Evolutionary conservation across 2,329 filamentous ascomycete genomes (phyloP).

Genomic region (Trichoderma koningii): DNA sequence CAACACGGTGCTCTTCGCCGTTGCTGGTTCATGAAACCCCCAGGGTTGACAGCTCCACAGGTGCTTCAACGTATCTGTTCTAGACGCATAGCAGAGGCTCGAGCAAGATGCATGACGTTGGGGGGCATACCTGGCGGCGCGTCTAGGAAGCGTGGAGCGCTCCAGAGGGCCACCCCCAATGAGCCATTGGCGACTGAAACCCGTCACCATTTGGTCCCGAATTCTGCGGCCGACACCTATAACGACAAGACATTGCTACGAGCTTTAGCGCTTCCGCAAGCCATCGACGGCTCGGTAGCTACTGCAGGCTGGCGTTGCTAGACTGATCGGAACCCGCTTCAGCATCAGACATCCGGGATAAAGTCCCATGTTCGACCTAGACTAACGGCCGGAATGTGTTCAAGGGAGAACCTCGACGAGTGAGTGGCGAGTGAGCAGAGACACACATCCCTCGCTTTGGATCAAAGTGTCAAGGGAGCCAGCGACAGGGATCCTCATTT

Average conservation of each 20-base stretch:
- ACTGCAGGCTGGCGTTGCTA: constrained; percentile 16
- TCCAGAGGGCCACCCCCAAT: constrained; percentile 14
- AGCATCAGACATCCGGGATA: constrained; percentile 12
- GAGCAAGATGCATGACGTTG: background rate
- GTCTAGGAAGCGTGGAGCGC: constrained; percentile 4
- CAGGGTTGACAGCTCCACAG: background rate
- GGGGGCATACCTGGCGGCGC: background rate
- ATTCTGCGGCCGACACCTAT: background rate
- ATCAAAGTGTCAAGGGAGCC: constrained; percentile 6
- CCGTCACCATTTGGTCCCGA: constrained; percentile 14
- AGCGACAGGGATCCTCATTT: background rate
- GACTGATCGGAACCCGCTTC: constrained; percentile 6
- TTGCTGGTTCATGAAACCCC: background rate
- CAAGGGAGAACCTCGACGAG: background rate
- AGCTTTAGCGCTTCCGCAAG: constrained; percentile 23
- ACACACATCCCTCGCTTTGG: constrained; percentile 5
- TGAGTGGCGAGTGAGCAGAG: constrained; percentile 1
- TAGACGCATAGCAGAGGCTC: background rate
- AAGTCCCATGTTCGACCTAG: background rate
- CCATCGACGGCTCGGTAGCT: constrained; percentile 3
- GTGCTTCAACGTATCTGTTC: background rate
- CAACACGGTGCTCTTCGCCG: background rate
- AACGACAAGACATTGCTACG: constrained; percentile 12
- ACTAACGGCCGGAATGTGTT: constrained; percentile 14
- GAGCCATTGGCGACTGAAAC: constrained; percentile 19